Evolutionary conservation across 345 rosid genomes (phyloP), one percentile per base, ranked within the genome.

Genomic region (Brassica nigra): DNA sequence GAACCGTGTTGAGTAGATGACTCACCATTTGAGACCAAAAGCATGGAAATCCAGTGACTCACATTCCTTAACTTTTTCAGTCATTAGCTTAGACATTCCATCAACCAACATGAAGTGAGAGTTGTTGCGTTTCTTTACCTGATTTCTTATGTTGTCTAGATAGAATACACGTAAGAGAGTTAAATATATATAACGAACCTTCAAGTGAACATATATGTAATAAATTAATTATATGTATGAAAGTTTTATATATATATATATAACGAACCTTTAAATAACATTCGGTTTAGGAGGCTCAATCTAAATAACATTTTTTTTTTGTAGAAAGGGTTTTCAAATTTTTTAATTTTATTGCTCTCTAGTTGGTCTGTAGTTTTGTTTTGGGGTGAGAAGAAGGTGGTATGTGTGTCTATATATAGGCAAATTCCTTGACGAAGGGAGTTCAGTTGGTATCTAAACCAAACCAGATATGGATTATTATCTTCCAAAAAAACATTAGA

Each of bases 21-120:
- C 79, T 68, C 23, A 77, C 80, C 80, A 77, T 23, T 31, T 44
- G 63, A 36, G 8, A 77, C 69, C 75, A 31, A 2, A 30, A 47
- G 20, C 28, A 2, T 20, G 15, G 63, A 77, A 77, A 44, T 7
- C 54, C 12, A 20, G 14, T 31, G 80, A 69, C 31, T 14, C 29
- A 23, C 36, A 61, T 0, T 0, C 8, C 0, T 4, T 11, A 69
- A 47, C 47, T 14, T 20, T 3, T 0, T 14, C 0, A 5, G 36
- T 30, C 52, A 2, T 8, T 31, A 77, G 54, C 80, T 69, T 69
- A 47, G 80, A 77, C 12, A 77, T 18, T 62, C 80, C 80, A 44
- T 77, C 75, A 61, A 77, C 18, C 37, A 68, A 7, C 75, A 69
- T 30, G 29, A 69, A 4, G 63, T 69, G 80, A 62, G 36, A 9